Conservation (phyloP, 1,139 yeast genomes). For the Tardiomyces blankii region DNA sequence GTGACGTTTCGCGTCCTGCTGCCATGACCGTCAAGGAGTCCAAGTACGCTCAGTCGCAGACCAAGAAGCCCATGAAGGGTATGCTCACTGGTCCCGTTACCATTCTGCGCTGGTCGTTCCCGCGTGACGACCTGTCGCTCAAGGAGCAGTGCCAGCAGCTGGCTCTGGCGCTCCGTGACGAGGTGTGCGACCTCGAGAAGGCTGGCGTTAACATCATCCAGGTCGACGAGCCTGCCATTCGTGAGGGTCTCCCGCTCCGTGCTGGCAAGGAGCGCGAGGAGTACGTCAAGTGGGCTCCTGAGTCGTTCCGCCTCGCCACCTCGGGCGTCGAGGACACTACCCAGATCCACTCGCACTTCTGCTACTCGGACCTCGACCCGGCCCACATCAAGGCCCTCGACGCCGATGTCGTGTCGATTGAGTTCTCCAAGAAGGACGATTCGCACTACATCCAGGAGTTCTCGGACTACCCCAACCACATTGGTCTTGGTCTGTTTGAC, state of each 20-base stretch:
- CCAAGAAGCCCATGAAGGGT: constrained; percentile 97
- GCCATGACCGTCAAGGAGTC: constrained; percentile 99
- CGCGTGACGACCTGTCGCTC: constrained; percentile 96
- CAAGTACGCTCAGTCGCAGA: constrained; percentile 94
- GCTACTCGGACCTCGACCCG: constrained; percentile 99
- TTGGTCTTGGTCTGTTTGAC: constrained; percentile 97
- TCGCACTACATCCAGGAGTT: constrained; percentile 96
- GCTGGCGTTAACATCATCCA: constrained; percentile 98
- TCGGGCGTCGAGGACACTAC: constrained; percentile 93
- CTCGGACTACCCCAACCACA: constrained; percentile 97
- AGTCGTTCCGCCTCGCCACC: constrained; percentile 98
- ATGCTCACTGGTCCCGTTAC: constrained; percentile 99
- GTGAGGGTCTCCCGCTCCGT: constrained; percentile 99
- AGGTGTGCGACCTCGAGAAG: constrained; percentile 93
- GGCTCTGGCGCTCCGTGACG: constrained; percentile 96
- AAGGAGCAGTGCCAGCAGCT: constrained; percentile 94
- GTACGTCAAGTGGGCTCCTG: constrained; percentile 98
- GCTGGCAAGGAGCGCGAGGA: constrained; percentile 94
- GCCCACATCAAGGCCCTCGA: constrained; percentile 98
- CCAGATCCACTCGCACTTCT: constrained; percentile 99
- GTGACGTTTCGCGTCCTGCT: constrained; percentile 97
- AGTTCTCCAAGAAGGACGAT: constrained; percentile 99
- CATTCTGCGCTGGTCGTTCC: constrained; percentile 99
- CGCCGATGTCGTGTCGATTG: constrained; percentile 98
- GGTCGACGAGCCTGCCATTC: constrained; percentile 99